Conservation (phyloP, 1,284 basidiomycete genomes). For the Trichosporon coremiiforme region DNA sequence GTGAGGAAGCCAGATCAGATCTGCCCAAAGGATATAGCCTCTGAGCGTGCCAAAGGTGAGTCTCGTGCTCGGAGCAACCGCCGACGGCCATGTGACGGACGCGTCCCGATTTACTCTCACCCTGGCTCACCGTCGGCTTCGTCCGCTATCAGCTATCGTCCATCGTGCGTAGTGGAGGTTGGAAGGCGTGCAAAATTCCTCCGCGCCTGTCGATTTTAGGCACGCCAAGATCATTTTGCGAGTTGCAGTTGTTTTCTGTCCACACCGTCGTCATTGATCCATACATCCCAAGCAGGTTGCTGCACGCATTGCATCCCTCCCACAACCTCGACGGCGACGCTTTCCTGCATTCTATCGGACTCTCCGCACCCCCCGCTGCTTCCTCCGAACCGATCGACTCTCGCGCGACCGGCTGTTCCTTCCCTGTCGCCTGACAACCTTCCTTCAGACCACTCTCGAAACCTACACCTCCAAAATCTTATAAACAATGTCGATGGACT, state of each 20-base stretch:
- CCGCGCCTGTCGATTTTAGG: constrained; percentile 12
- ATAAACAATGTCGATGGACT: constrained; percentile 42
- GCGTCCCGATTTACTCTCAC: neutral
- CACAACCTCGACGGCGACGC: neutral
- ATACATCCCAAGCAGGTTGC: constrained; percentile 15
- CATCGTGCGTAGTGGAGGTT: too few relatives aligned
- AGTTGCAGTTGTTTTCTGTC: constrained; percentile 19
- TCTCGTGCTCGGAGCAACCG: constrained; percentile 9
- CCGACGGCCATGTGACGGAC: constrained; percentile 11
- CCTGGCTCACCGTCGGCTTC: neutral
- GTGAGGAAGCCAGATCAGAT: neutral
- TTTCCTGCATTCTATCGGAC: neutral
- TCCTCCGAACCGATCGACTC: neutral
- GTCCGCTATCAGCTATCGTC: neutral
- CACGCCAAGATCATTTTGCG: constrained; percentile 16
- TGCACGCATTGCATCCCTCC: constrained; percentile 10
- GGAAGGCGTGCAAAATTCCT: neutral
- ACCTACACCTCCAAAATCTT: neutral
- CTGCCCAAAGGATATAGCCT: neutral
- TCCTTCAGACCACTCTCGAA: neutral
- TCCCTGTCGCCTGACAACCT: neutral
- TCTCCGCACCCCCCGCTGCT: neutral
- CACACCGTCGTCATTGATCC: constrained; percentile 10
- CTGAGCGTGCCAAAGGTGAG: neutral
- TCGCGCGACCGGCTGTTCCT: neutral